Evolutionary conservation across 2,329 filamentous ascomycete species (phyloP).

Genomic region (Phialocephala sp.): DNA sequence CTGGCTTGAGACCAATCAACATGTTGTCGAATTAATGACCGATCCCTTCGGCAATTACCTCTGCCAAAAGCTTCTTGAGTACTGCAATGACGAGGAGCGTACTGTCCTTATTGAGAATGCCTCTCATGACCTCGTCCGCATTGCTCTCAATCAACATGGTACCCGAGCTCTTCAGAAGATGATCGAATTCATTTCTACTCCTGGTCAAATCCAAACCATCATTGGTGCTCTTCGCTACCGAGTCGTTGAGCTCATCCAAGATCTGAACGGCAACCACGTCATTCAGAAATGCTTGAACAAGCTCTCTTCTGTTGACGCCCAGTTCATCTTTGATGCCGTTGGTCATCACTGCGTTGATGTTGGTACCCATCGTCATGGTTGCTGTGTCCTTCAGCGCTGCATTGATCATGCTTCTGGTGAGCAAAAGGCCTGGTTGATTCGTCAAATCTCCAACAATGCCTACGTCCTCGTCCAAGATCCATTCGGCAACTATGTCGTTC

Average conservation of each 20-base stretch:
- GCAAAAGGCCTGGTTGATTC: conserved; percentile 87
- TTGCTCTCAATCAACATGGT: conserved; percentile 96
- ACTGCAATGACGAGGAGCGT: conserved; percentile 92
- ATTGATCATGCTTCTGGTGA: conserved; percentile 93
- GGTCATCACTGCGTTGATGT: conserved; percentile 86
- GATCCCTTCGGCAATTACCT: conserved; percentile 99
- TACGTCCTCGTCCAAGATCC: conserved; percentile 91
- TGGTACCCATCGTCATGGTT: conserved; percentile 95
- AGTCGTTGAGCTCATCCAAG: conserved; percentile 94
- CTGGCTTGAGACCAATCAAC: conserved; percentile 89
- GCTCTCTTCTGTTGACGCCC: conserved; percentile 79
- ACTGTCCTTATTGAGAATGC: conserved; percentile 92
- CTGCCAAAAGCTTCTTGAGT: conserved; percentile 97
- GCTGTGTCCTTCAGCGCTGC: conserved; percentile 96
- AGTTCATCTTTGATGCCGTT: conserved; percentile 97
- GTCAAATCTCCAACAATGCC: conserved; percentile 87
- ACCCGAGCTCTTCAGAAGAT: conserved; percentile 98
- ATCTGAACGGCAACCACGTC: conserved; percentile 97
- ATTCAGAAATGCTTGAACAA: conserved; percentile 99
- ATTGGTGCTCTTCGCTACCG: conserved; percentile 81
- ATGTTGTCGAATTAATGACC: conserved; percentile 97
- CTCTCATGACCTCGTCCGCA: conserved; percentile 83
- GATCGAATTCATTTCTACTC: conserved; percentile 94
- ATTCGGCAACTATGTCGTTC: conserved; percentile 98
- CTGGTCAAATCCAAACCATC: conserved; percentile 84